Evolutionary conservation across 2,329 filamentous ascomycete species (phyloP), one percentile per base, ranked within the genome.

Genomic region (Fusarium torulosum): DNA sequence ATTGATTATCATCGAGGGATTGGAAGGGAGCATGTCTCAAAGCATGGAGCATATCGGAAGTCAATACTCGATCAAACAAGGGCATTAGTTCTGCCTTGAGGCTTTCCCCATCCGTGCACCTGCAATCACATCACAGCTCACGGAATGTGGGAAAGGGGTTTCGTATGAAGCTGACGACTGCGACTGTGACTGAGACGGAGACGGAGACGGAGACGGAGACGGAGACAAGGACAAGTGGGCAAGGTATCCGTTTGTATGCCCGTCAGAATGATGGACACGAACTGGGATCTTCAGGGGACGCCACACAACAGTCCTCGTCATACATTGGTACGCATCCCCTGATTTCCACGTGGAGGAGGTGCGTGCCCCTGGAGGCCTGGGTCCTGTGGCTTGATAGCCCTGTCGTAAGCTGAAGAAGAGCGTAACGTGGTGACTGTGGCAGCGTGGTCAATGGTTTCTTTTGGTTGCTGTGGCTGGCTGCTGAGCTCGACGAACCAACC

Each of bases 211-310:
- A n/a, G n/a, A n/a, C n/a, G n/a, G n/a, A n/a, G n/a, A n/a, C 23
- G 4, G 20, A 29, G 44, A 31, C 20, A n/a, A 19, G 19, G 27
- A 29, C 19, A 47, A 33, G 20, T 35, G 25, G 29, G 17, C 33
- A 37, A 47, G 29, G 43, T 49, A 25, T 52, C n/a, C 42, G 42
- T 63, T 41, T 62, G 47, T 42, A 63, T 63, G 60, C 17, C 44
- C 56, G 51, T 64, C 65, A 68, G 51, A 54, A 47, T 51, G 41
- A 60, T 53, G 53, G 56, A 19, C 60, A 58, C 60, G 52, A 69
- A 66, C 66, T 49, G 33, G 56, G 66, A 68, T 69, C 66, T 61
- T 59, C 66, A 68, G 66, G 65, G 65, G 66, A 69, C 66, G 66
- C 61, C 66, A 69, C 61, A 54, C 41, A 53, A 23, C 23, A 31